A percentile compares a stretch with the other conserved stretches of the same genome.
Evolutionary conservation across 1,139 yeast species (phyloP).

Genomic region (Kodamaea arcana): DNA sequence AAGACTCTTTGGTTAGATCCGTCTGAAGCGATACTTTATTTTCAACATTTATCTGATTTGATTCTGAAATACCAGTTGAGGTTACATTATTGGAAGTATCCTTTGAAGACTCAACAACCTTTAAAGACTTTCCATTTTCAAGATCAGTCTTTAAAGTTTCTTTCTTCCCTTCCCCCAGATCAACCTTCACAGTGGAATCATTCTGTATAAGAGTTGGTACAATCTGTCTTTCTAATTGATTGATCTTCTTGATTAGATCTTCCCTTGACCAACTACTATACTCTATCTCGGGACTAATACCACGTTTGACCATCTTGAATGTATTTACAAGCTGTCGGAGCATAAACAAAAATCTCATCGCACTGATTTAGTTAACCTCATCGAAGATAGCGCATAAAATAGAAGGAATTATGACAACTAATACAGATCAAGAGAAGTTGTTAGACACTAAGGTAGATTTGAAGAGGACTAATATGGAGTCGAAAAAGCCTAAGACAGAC

Average conservation of each 20-base stretch:
- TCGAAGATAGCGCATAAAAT: background rate
- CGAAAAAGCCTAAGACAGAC: too few species aligned
- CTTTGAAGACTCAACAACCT: background rate
- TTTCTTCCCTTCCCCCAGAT: too few species aligned
- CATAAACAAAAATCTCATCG: slow-evolving; percentile 1
- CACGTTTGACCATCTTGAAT: slow-evolving; percentile 4
- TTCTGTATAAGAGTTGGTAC: background rate
- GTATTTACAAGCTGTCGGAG: slow-evolving; percentile 3
- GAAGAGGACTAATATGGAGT: too few species aligned
- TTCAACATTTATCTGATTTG: background rate
- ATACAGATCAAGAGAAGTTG: background rate
- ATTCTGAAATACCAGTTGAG: background rate
- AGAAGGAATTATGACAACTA: background rate
- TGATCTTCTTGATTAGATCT: slow-evolving; percentile 47
- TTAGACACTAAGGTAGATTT: too few species aligned
- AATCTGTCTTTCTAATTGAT: slow-evolving; percentile 39
- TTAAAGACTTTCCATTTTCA: background rate
- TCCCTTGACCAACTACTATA: slow-evolving; percentile 51
- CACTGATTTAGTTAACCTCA: background rate
- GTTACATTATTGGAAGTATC: background rate
- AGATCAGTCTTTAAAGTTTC: background rate
- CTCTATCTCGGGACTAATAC: slow-evolving; percentile 7
- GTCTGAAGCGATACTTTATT: background rate
- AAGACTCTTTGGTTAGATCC: too few species aligned
- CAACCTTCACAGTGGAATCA: too few species aligned